Evolutionary conservation across 2,329 filamentous ascomycete genomes (phyloP).

Genomic region (Epichloe gansuensis): DNA sequence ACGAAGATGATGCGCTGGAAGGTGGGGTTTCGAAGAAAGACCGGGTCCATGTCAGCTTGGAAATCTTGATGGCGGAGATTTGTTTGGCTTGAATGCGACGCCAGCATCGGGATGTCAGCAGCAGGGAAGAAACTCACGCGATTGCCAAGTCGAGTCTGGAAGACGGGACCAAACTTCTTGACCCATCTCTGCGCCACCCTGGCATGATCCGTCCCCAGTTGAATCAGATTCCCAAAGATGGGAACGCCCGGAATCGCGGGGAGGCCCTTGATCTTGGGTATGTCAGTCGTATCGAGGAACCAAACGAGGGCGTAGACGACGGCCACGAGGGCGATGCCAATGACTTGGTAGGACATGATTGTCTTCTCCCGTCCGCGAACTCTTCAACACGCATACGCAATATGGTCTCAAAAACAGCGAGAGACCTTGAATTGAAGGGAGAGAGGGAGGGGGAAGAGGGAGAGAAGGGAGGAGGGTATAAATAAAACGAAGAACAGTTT

Average conservation of each 20-base stretch:
- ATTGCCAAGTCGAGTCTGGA: conserved; percentile 58
- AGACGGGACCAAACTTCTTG: conserved; percentile 50
- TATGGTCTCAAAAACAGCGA: neutral
- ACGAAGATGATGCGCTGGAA: conserved; percentile 58
- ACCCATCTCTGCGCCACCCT: conserved; percentile 43
- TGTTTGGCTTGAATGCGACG: neutral
- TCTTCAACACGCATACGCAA: neutral
- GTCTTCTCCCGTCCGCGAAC: neutral
- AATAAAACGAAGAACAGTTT: too few species aligned
- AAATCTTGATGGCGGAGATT: neutral
- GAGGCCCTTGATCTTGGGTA: conserved; percentile 47
- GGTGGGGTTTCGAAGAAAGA: neutral
- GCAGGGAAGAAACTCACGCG: conserved; percentile 28
- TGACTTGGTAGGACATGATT: conserved; percentile 10
- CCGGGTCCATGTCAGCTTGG: neutral
- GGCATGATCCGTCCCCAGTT: conserved; percentile 47
- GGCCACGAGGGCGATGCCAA: conserved; percentile 9
- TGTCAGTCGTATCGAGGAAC: conserved; percentile 36
- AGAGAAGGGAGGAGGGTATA: too few species aligned
- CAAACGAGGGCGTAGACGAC: conserved; percentile 14
- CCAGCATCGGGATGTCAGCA: neutral
- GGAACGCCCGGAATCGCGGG: conserved; percentile 51
- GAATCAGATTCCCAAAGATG: conserved; percentile 50
- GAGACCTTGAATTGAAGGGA: neutral
- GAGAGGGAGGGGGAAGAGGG: too few species aligned